A percentile compares a stretch with the other conserved stretches of the same genome.
Conservation (phyloP, 73 alveolate genomes). For the Paramecium octaurelia region DNA sequence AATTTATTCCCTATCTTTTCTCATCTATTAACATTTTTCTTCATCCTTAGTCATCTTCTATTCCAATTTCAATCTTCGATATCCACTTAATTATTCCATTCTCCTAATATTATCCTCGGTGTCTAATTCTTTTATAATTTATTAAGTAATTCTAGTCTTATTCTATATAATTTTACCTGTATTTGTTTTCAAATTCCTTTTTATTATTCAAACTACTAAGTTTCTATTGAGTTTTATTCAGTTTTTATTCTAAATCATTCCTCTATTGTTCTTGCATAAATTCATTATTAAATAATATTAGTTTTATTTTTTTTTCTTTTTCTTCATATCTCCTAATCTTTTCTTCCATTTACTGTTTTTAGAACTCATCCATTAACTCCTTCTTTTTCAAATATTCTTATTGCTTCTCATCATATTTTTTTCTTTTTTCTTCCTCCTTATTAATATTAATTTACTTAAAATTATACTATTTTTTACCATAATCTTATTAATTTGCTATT, state of each 20-base stretch:
- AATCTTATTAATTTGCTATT: neutral
- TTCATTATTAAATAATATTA: slow-evolving; percentile 15
- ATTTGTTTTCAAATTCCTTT: neutral
- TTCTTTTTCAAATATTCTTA: neutral
- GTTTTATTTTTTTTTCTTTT: neutral
- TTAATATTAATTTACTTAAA: neutral
- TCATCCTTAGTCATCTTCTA: neutral
- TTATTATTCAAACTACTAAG: neutral
- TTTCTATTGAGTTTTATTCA: neutral
- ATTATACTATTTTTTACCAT: neutral
- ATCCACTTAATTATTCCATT: slow-evolving; percentile 24
- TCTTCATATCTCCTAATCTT: slow-evolving; percentile 17
- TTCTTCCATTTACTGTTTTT: neutral
- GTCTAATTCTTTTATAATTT: slow-evolving; percentile 16
- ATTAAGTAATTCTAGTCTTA: neutral
- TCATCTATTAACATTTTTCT: neutral
- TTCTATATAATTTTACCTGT: neutral
- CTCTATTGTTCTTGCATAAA: neutral
- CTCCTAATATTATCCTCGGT: neutral
- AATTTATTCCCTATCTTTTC: slow-evolving; percentile 18
- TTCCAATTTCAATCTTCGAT: neutral
- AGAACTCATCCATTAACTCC: slow-evolving; percentile 21
- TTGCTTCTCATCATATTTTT: neutral
- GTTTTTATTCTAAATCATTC: neutral
- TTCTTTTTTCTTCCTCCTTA: slow-evolving; percentile 37